Conservation (phyloP, 768 basidiomycete species). For the Leccinum rimulosum region DNA sequence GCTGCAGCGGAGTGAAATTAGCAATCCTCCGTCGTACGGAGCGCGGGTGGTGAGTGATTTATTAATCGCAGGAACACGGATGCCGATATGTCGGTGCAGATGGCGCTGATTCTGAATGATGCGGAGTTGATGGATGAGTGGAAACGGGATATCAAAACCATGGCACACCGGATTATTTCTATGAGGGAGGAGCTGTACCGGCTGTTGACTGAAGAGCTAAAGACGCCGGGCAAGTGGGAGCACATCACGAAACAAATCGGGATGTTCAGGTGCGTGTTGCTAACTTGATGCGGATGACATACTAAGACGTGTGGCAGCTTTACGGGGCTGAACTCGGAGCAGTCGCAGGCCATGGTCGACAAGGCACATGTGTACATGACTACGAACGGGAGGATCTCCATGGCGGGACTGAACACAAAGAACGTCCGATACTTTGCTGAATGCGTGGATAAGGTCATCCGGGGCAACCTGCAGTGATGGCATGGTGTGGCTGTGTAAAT, state of each 20-base stretch:
- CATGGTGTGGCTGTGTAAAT: conserved; percentile 18
- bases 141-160: conserved; percentile 86
- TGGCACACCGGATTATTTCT: conserved; percentile 72
- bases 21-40: conserved; percentile 90
- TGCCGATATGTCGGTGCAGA: conserved; percentile 37
- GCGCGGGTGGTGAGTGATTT: conserved; percentile 69
- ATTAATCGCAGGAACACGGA: not conserved
- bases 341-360: conserved; percentile 66
- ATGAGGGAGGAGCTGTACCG: conserved; percentile 83
- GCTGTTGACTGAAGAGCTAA: conserved; percentile 64
- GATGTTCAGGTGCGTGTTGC: conserved; percentile 79
- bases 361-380: conserved; percentile 86
- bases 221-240: conserved; percentile 93
- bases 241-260: conserved; percentile 96
- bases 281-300: not conserved
- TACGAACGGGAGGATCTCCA: conserved; percentile 84
- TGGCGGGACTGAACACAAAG: conserved; percentile 84
- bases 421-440: conserved; percentile 79
- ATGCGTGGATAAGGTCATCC: conserved; percentile 65
- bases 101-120: conserved; percentile 80
- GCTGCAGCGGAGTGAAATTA: conserved; percentile 91
- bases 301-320: conserved; percentile 48
- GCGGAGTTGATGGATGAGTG: conserved; percentile 77
- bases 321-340: conserved; percentile 70
- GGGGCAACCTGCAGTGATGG: conserved; percentile 38